Evolutionary conservation across 164 flowering plant genomes (phyloP), one percentile per base, ranked within the genome.

Genomic region (Magnolia changhungtana): DNA sequence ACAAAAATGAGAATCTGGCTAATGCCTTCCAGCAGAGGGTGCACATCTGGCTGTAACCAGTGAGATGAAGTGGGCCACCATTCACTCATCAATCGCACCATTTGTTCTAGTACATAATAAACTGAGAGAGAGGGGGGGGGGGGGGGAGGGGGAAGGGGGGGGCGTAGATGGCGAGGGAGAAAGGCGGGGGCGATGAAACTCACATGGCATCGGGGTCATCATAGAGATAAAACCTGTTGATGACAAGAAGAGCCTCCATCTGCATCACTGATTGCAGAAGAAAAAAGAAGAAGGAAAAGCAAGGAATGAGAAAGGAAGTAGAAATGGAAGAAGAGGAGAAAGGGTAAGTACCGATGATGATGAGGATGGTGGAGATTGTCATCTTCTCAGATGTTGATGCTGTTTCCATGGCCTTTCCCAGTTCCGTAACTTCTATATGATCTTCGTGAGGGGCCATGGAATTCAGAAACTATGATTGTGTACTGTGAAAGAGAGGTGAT

Each of bases 231-330:
- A 92, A 90, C 79, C 80, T 92, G 81, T 82, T 82, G 45, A 96
- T 95, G 49, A 96, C 77, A 18, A 98, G 98, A 77, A 90, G 84
- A 61, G 99, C 97, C 84, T 96, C 99, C 19, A 94, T 87, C 83
- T 96, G 96, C 99, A 96, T 94, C 86, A 98, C 97, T 94, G 87
- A 69, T 27, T 27, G 14, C 7, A 18, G 71, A 7, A 68, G 0
- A 74, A 29, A 51, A 24, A 10, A 16, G 3, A 23, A 69, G 2
- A 58, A 8, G 49, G 65, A 23, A 52, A 37, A 72, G 19, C 5
- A 18, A 2, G 2, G 23, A 68, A 51, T 6, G 18, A 24, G 27
- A 24, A 24, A 21, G 24, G 16, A 16, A 20, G 20, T 3, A 68
- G 4, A 14, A 16, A 16, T 16, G 0, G 74, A 37, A 74, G 29